Base-by-base conservation (phyloP, 768 basidiomycete genomes). In the button mushroom (Agaricus bisporus) region DNA sequence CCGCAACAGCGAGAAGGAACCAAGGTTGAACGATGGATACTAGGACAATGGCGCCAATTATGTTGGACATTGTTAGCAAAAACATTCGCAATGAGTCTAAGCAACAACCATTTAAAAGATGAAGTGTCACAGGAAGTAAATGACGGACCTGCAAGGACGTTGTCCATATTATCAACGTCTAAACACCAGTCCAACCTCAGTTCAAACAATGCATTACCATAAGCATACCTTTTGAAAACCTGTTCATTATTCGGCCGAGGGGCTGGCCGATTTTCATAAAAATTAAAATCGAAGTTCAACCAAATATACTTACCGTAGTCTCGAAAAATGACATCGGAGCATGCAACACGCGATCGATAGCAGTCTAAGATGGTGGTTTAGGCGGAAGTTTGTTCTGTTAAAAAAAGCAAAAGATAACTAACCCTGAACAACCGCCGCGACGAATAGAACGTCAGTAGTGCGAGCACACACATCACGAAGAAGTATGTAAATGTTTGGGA, bases 321-420 rank as follows among this genome's bases (percentile, higher is more conserved):
- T 95, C 93, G 63, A 92, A 95, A 72, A 92, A 94, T 6, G 82
- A 83, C 85, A 91, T 92, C 0, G 91, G 91, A 0, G 91, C 89
- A 64, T 84, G 80, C 78, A 95, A 80, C 45, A 93, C 79, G 18
- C 85, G 80, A 7, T 73, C 68, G 51, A 89, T 79, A 5, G 88
- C 83, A 56, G 68, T 69, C 82, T 85, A 15, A 50, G 58, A 12
- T 14, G 12, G 38, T 12, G 8, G 39, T n/a, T 11, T n/a, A 44
- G 47, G 44, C n/a, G 39, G 42, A 38, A 2, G 6, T 36, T 11
- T 36, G 17, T 22, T 26, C 28, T 2, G 14, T 43, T 32, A 32
- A 32, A 8, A 32, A 11, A 32, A 3, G 32, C 7, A 7, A 32
- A 6, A 32, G 32, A 48, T 6, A 1, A 59, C 76, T 29, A 41